Evolutionary conservation across 345 rosid genomes (phyloP), one percentile per base, ranked within the genome.

Genomic region (Conringia planisiliqua): DNA sequence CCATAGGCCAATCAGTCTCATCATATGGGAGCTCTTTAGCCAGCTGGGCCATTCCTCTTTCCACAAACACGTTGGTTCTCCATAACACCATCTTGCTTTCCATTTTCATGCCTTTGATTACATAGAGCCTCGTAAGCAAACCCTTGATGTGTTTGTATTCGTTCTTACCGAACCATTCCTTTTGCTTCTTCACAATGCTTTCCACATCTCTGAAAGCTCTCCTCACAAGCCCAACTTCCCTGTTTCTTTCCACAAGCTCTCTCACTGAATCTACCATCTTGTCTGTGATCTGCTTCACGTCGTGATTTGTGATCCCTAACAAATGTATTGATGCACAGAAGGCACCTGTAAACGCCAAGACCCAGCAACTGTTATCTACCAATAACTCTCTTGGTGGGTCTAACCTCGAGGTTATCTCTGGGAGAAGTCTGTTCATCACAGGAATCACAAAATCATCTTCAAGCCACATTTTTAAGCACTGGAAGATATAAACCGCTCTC

Each of bases 401-500:
- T 47, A 71, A 27, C 59, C 59, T 32, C 22, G 20, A 3, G 6
- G 0, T 14, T 14, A 71, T 59, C 75, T 46, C 36, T 1, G 66
- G 47, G 38, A 44, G 46, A 36, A 71, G 58, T 22, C 1, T 24
- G 12, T 59, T 12, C 14, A 57, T n/a, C 42, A 71, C 13, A 46
- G 22, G 36, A 33, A 9, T 2, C 66, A 70, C 6, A 57, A 44
- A 30, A 0, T 43, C n/a, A 0, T 30, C 65, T 1, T 56, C 54
- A 29, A 57, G 65, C 43, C 30, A 35, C 56, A 57, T 40, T 18
- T 22, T 42, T 17, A 70, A 43, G 33, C 74, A 55, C 11, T 12
- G 11, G 56, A 56, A 70, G 74, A 70, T 57, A 18, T 70, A 57
- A 70, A 43, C 57, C 44, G 66, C 74, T 57, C 32, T 57, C 50